Percentiles rank a stretch among this genome's conserved stretches.
phyloP scores from a whole-genome alignment of 129 eudicot genomes.

The Solidago caesia region DNA sequence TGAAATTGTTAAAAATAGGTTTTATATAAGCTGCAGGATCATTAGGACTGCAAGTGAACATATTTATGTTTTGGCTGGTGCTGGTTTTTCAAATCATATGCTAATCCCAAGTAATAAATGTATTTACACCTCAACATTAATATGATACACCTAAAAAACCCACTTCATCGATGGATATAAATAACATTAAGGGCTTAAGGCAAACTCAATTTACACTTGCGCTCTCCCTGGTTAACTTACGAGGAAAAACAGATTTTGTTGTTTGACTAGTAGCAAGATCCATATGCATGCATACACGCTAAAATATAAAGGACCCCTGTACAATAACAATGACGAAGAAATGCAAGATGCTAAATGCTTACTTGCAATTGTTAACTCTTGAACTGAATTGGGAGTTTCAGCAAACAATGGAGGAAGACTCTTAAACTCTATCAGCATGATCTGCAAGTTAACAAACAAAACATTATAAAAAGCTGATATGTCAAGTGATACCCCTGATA shows the following conservation, averaged over 20 bases:
- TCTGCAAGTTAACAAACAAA: constrained; percentile 43
- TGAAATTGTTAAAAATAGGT: constrained; percentile 30
- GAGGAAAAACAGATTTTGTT: too few species aligned
- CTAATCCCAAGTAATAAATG: neutral
- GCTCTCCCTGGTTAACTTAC: too few species aligned
- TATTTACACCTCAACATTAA: neutral
- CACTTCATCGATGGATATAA: neutral
- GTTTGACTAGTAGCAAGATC: neutral
- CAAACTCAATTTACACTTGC: neutral
- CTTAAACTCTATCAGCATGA: constrained; percentile 61
- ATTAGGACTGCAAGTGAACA: neutral
- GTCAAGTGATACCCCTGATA: neutral
- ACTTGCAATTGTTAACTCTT: constrained; percentile 85
- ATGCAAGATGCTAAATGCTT: constrained; percentile 23
- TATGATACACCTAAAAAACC: neutral
- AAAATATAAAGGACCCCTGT: neutral
- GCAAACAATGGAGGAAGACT: constrained; percentile 88
- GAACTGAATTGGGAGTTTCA: constrained; percentile 64
- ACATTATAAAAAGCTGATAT: constrained; percentile 6
- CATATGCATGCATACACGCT: neutral
- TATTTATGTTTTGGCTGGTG: neutral
- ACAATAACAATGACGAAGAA: neutral
- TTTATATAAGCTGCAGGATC: neutral
- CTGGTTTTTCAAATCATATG: constrained; percentile 3
- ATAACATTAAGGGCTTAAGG: neutral